These are phyloP conservation scores for Geotrichum restrictum DNA, from an alignment of 1,139 yeast species.

Conservation along the genomic window DNA sequence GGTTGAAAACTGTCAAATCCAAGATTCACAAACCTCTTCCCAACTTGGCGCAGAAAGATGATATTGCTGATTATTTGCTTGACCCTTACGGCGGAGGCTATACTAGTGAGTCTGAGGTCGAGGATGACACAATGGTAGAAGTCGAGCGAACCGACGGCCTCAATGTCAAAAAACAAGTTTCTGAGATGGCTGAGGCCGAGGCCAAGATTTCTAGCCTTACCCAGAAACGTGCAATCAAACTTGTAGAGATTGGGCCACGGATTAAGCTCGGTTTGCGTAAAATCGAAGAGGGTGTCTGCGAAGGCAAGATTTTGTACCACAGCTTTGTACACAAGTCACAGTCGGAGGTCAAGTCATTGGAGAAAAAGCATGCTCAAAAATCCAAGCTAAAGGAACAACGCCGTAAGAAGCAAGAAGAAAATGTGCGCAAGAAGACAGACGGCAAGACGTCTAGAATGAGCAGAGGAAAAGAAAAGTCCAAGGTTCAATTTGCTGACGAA, in stretches of 20 bases:
- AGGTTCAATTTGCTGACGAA: conserved; percentile 26
- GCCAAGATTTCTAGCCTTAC: conserved; percentile 29
- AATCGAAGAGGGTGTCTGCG: conserved; percentile 85
- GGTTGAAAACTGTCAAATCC: conserved; percentile 54
- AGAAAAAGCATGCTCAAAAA: conserved; percentile 61
- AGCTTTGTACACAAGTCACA: conserved; percentile 59
- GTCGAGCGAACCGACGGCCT: conserved; percentile 43
- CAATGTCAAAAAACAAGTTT: conserved; percentile 17
- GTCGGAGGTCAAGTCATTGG: conserved; percentile 58
- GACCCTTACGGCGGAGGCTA: conserved; percentile 77
- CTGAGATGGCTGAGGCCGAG: conserved; percentile 23
- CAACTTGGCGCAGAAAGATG: conserved; percentile 60
- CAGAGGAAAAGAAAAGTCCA: conserved; percentile 55
- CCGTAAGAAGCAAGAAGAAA: conserved; percentile 72
- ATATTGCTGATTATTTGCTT: conserved; percentile 76
- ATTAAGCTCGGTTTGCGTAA: conserved; percentile 70
- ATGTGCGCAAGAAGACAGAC: conserved; percentile 71
- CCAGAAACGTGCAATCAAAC: conserved; percentile 82
- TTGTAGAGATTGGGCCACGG: conserved; percentile 93
- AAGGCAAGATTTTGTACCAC: conserved; percentile 86
- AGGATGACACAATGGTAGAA: conserved; percentile 78
- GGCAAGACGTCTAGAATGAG: conserved; percentile 53
- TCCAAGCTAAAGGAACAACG: conserved; percentile 64
- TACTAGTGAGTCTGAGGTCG: conserved; percentile 90
- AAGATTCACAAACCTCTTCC: conserved; percentile 63